These are phyloP conservation scores for Anthoceros angustus DNA, from an alignment of 225 moss, liverwort and hornwort species.

Conservation along the genomic window DNA sequence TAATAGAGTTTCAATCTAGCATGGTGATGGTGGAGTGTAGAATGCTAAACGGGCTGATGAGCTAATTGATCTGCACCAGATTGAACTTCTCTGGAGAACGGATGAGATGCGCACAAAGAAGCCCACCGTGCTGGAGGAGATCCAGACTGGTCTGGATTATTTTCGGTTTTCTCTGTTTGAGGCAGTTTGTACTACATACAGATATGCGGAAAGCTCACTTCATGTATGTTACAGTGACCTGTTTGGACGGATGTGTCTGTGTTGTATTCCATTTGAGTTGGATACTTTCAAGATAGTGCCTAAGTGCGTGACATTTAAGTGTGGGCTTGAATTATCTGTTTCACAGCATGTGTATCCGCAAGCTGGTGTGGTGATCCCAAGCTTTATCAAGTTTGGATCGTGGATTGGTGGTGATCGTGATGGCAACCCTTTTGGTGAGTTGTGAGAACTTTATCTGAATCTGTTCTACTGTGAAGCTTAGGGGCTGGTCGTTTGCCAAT, in stretches of 20 bases:
- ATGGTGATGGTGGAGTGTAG: background rate
- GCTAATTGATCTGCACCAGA: slow-evolving; percentile 15
- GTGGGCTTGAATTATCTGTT: too few relatives aligned
- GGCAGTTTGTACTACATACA: slow-evolving; percentile 91
- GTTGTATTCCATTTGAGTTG: background rate
- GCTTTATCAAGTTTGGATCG: slow-evolving; percentile 82
- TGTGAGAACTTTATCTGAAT: background rate
- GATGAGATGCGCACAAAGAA: slow-evolving; percentile 88
- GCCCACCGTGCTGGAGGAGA: slow-evolving; percentile 92
- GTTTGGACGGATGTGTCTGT: background rate
- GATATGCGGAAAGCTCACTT: slow-evolving; percentile 80
- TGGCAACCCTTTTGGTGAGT: slow-evolving; percentile 84
- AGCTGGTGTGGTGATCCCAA: slow-evolving; percentile 53
- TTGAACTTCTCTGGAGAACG: slow-evolving; percentile 93
- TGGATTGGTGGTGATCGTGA: slow-evolving; percentile 99
- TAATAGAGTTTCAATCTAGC: background rate
- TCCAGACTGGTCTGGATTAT: slow-evolving; percentile 83
- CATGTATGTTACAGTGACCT: slow-evolving; percentile 23
- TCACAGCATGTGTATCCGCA: slow-evolving; percentile 53
- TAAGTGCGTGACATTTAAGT: too few relatives aligned
- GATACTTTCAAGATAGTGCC: too few relatives aligned
- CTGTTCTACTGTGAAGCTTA: too few relatives aligned
- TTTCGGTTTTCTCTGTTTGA: slow-evolving; percentile 91
- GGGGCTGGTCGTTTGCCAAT: too few relatives aligned
- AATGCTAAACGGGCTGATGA: too few relatives aligned